Base-by-base conservation (phyloP, 257 asterid species). In the Gentiana macrophylla region DNA sequence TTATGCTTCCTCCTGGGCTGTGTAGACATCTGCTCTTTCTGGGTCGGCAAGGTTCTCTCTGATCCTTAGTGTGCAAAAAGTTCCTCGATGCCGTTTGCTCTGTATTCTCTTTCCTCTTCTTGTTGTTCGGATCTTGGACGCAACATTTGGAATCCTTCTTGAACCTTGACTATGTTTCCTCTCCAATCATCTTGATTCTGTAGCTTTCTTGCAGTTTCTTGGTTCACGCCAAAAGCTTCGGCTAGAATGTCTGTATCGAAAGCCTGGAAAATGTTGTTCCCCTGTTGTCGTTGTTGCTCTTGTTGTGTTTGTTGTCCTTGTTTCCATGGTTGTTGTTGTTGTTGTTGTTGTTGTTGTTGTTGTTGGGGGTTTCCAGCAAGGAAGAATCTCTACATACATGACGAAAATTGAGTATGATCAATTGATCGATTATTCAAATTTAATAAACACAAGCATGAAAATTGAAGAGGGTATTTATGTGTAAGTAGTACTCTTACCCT, bases 31-130 rank as follows among this genome's bases (percentile, higher is more conserved):
- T 2, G 86, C 66, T 4, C 72, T 70, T 10, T 60, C 0, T 0
- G 89, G 79, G 6, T 53, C 24, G 3, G 64, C 80, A 5, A 84
- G 24, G 62, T 80, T 84, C 63, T 66, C 73, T 48, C 56, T 74
- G 55, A 76, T 11, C 62, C 62, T 72, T 36, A 66, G 57, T 2
- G 77, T 52, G 65, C 89, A 84, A 4, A 80, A 9, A 33, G 89
- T 84, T 80, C 86, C 41, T 84, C 94, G 13, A 78, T 9, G 0
- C 86, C 89, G 35, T 84, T 78, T 60, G 15, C 47, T 12, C 13
- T 9, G 24, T 49, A 34, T 13, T 24, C n/a, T 52, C 12, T 43
- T 55, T 57, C 52, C 35, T 44, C 35, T 8, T 56, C 63, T 8
- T 61, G 73, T 3, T 62, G 69, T 55, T 62, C 67, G 10, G 32